Base-by-base conservation (phyloP, 208 protist genomes). In the Wallacemonas sp. region DNA sequence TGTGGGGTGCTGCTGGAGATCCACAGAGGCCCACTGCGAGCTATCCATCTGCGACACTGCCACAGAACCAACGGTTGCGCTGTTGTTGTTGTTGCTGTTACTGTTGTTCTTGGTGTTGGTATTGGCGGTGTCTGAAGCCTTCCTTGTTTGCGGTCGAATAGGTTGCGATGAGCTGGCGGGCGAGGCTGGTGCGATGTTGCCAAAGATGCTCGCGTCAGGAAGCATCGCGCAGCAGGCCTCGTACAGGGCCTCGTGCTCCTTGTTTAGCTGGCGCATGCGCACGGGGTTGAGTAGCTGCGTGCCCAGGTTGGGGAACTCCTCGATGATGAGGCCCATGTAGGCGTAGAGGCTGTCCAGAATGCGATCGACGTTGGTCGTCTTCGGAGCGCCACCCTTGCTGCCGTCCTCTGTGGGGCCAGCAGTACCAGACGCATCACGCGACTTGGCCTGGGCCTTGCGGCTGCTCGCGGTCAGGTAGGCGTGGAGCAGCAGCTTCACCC, bases 261-360 rank as follows among this genome's bases (percentile, higher is more conserved):
- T 26, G 39, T 68, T 70, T 2, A 74, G 32, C 17, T 72, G 56
- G 34, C 67, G 76, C 33, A 80, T 76, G 8, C 33, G 38, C 17
- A 69, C 21, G 2, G 61, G 70, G 24, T 77, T 69, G 46, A 69
- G 54, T 26, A 83, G 12, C 49, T 55, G 19, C 52, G 60, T 8
- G 56, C 66, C 39, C 67, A 63, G 47, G 54, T 68, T 49, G 9
- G 80, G 80, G 61, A 82, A 76, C 21, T 74, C 72, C 14, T 61
- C 34, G 23, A 56, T 21, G 34, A 86, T 48, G 32, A 63, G 65
- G 49, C 79, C 76, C 29, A 86, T 61, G 30, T 82, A 62, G 24
- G 61, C 58, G 38, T 68, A 80, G 29, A 86, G 34, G 24, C 70
- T 74, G 16, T 41, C 60, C 1, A 86, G 69, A 38, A 86, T 74